phyloP scores from a whole-genome alignment of 2,329 filamentous ascomycete species.

The Neofusicoccum umdonicola region DNA sequence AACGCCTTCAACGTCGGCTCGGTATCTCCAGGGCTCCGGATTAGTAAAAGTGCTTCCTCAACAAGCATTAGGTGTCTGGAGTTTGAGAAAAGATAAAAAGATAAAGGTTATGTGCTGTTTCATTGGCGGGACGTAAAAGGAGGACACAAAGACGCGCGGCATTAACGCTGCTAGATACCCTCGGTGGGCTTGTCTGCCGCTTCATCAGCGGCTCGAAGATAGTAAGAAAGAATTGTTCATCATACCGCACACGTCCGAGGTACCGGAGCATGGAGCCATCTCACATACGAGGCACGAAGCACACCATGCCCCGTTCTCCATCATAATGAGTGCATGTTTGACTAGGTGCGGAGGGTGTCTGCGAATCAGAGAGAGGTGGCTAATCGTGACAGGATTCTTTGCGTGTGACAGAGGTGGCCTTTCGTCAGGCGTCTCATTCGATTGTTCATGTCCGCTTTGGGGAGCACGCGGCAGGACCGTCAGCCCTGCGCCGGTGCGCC shows the following conservation, averaged over 20 bases:
- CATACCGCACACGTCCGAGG: neutral
- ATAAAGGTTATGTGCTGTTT: neutral
- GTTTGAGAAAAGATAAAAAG: conserved; percentile 1
- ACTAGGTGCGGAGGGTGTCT: neutral
- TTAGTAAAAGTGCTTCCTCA: conserved; percentile 11
- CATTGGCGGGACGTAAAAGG: neutral
- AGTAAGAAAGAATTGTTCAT: conserved; percentile 1
- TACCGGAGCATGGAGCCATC: neutral
- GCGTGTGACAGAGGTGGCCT: neutral
- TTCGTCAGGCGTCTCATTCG: neutral
- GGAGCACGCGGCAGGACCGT: neutral
- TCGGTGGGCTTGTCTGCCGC: conserved; percentile 2
- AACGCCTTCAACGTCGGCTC: conserved; percentile 13
- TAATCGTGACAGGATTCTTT: neutral
- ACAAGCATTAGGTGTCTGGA: conserved; percentile 14
- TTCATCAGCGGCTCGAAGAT: conserved; percentile 8
- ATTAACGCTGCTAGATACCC: conserved; percentile 11
- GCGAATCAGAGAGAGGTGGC: neutral
- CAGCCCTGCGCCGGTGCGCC: neutral
- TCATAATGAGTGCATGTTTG: neutral
- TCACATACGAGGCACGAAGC: neutral
- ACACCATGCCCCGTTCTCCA: neutral
- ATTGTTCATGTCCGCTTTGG: neutral
- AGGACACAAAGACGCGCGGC: conserved; percentile 1
- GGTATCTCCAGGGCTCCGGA: neutral